These are phyloP conservation scores for Monotropa hypopitys DNA, from an alignment of 179 eudicot genomes.

Conservation along the genomic window DNA sequence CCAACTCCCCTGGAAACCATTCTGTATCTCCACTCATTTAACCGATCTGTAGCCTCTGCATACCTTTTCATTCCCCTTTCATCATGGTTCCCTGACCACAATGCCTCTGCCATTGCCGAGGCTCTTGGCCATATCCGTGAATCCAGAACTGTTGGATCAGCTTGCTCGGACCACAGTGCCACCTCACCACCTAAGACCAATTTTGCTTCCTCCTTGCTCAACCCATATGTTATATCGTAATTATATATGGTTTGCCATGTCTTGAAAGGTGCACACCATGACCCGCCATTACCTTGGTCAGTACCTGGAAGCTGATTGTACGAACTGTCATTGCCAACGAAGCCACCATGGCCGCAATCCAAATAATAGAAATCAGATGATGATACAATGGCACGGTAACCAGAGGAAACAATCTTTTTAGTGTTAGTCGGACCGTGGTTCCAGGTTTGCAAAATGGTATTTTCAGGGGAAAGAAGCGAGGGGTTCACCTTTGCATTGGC, in stretches of 20 bases:
- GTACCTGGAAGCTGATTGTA: slow-evolving; percentile 48
- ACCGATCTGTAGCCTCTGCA: slow-evolving; percentile 73
- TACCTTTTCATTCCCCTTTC: slow-evolving; percentile 55
- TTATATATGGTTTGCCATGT: slow-evolving; percentile 82
- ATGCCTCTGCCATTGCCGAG: slow-evolving; percentile 62
- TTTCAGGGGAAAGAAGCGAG: slow-evolving; percentile 40
- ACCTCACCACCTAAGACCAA: slow-evolving; percentile 88
- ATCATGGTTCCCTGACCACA: slow-evolving; percentile 78
- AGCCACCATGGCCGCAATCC: slow-evolving; percentile 85
- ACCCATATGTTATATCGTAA: slow-evolving; percentile 59
- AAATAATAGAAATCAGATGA: slow-evolving; percentile 70
- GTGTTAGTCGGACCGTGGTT: slow-evolving; percentile 56
- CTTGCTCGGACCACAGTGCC: slow-evolving; percentile 89
- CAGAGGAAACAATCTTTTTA: slow-evolving; percentile 48
- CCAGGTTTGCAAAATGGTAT: slow-evolving; percentile 74
- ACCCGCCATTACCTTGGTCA: slow-evolving; percentile 50
- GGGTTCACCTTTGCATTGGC: slow-evolving; percentile 25
- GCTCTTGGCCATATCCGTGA: slow-evolving; percentile 73
- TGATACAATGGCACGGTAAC: slow-evolving; percentile 72
- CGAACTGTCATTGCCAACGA: slow-evolving; percentile 53
- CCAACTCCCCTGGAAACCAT: slow-evolving; percentile 75
- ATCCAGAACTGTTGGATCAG: slow-evolving; percentile 71
- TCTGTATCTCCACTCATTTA: slow-evolving; percentile 68
- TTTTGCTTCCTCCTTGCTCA: slow-evolving; percentile 39
- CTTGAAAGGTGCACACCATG: slow-evolving; percentile 92